phyloP scores from a whole-genome alignment of 306 rosid genomes.

The Rosa rugosa region DNA sequence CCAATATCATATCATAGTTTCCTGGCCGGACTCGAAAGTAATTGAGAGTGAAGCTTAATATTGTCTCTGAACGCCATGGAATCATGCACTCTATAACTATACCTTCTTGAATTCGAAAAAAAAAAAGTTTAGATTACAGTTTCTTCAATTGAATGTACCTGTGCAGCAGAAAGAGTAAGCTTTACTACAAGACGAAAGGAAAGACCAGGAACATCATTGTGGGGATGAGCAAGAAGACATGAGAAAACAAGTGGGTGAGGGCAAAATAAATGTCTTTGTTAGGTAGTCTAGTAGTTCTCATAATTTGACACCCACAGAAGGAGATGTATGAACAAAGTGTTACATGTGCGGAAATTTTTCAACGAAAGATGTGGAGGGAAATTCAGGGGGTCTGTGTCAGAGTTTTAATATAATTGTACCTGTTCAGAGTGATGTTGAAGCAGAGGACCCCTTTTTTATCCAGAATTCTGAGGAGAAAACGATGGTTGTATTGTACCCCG shows the following conservation, averaged over 20 bases:
- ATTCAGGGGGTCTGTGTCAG: neutral
- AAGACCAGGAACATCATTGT: neutral
- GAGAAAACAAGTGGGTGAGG: neutral
- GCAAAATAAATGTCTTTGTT: neutral
- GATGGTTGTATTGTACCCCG: neutral
- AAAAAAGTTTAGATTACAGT: neutral
- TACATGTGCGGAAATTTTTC: neutral
- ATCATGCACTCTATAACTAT: neutral
- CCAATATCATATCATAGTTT: neutral
- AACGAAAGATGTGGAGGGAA: slow-evolving; percentile 3
- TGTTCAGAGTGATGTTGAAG: neutral
- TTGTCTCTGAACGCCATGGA: neutral
- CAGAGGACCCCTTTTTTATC: neutral
- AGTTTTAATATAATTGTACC: neutral
- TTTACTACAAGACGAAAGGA: neutral
- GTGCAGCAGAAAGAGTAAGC: neutral
- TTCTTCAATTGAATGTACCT: neutral
- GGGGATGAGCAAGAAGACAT: neutral
- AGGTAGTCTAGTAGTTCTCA: neutral
- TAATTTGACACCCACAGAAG: slow-evolving; percentile 6
- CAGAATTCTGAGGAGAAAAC: neutral
- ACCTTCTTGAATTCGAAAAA: neutral
- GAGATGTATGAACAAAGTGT: neutral
- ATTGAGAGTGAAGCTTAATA: neutral
- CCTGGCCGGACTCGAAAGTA: neutral